Conservation (phyloP, 768 basidiomycete species). For the Tulasnella sp. region DNA sequence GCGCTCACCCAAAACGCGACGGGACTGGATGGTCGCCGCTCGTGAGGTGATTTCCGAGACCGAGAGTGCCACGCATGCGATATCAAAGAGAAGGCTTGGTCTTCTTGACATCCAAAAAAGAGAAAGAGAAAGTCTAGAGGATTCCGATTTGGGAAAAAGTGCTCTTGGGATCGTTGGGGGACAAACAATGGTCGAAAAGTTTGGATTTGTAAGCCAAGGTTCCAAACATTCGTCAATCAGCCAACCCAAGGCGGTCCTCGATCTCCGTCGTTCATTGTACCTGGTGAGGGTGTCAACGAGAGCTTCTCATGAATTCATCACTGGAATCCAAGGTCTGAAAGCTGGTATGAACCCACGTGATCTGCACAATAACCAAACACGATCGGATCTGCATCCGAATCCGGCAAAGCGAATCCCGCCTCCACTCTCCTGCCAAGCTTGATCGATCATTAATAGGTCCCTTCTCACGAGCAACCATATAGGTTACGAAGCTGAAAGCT, state of each 20-base stretch:
- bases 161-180: not conserved
- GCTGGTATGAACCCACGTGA: not conserved
- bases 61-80: conserved; percentile 63
- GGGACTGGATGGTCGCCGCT: conserved; percentile 56
- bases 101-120: not conserved
- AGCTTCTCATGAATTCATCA: not conserved
- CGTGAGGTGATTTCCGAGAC: conserved; percentile 57
- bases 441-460: not conserved
- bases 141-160: not conserved
- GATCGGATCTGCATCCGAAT: not conserved
- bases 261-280: not conserved
- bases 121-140: not conserved
- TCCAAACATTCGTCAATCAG: not conserved
- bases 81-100: conserved; percentile 50
- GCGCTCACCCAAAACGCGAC: conserved; percentile 31
- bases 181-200: conserved; percentile 8
- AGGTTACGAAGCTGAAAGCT: too few relatives aligned
- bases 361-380: not conserved
- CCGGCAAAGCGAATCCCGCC: not conserved
- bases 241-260: not conserved
- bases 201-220: not conserved
- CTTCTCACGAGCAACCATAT: not conserved
- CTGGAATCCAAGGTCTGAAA: not conserved
- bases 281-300: not conserved
- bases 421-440: not conserved